Percentiles rank a stretch among this genome's conserved stretches.
Conservation (phyloP, 768 basidiomycete genomes). For the Udeniomyces megalosporus region DNA sequence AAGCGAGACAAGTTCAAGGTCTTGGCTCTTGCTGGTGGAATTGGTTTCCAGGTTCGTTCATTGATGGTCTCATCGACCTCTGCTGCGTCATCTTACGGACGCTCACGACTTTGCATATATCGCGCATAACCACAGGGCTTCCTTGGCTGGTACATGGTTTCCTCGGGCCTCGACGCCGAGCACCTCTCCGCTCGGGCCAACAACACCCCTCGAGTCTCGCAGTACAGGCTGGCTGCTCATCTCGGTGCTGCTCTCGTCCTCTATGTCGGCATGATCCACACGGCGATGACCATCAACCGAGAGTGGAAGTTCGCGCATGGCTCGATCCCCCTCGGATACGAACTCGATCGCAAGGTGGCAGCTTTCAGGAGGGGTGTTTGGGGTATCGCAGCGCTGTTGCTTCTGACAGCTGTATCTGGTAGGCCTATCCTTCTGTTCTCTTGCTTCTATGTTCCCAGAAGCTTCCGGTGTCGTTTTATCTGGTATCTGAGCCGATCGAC, state of each 20-base stretch:
- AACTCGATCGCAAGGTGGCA: constrained; percentile 36
- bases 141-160: constrained; percentile 99
- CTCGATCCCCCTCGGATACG: not conserved
- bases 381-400: not conserved
- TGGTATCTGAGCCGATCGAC: no score
- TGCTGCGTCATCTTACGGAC: not conserved
- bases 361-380: constrained; percentile 34
- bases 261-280: constrained; percentile 82
- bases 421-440: no score
- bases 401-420: no score
- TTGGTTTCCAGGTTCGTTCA: constrained; percentile 42
- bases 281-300: constrained; percentile 54
- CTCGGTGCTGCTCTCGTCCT: constrained; percentile 77
- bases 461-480: no score
- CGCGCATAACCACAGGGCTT: constrained; percentile 45
- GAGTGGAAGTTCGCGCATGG: constrained; percentile 48
- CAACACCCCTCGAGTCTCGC: constrained; percentile 83
- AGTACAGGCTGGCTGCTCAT: constrained; percentile 90
- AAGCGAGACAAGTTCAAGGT: constrained; percentile 47
- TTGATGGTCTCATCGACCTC: no score
- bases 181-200: constrained; percentile 49
- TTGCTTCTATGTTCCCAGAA: no score
- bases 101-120: not conserved
- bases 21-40: constrained; percentile 54
- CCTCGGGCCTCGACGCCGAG: constrained; percentile 77